phyloP scores from a whole-genome alignment of 106 monocot species.

The Acorus gramineus region DNA sequence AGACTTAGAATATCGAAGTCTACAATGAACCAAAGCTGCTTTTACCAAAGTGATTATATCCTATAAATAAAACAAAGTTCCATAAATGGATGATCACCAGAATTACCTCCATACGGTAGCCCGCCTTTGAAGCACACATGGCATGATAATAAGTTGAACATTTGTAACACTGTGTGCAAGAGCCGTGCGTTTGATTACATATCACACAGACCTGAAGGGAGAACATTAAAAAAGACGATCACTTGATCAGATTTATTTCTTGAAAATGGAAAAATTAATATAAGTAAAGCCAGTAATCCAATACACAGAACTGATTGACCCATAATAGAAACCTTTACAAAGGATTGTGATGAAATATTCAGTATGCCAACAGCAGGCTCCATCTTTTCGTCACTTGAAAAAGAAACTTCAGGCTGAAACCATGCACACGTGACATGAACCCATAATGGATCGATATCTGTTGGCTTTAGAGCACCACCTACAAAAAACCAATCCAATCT shows the following conservation, averaged over 20 bases:
- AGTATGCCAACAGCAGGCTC: slow-evolving; percentile 90
- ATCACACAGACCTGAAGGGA: slow-evolving; percentile 55
- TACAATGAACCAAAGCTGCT: too few species aligned
- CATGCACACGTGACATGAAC: slow-evolving; percentile 97
- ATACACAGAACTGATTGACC: background rate
- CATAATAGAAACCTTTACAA: slow-evolving; percentile 53
- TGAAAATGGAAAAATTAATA: background rate
- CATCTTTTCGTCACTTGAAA: slow-evolving; percentile 70
- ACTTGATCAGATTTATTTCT: background rate
- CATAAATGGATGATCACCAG: too few species aligned
- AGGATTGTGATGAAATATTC: slow-evolving; percentile 61
- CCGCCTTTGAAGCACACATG: slow-evolving; percentile 96
- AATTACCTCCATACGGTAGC: slow-evolving; percentile 91
- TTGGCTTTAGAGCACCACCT: slow-evolving; percentile 96
- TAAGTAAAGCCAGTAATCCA: background rate
- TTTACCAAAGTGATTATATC: too few species aligned
- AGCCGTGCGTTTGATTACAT: slow-evolving; percentile 92
- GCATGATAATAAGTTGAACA: slow-evolving; percentile 89
- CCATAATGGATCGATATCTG: slow-evolving; percentile 68
- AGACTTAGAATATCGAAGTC: too few species aligned
- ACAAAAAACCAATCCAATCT: background rate
- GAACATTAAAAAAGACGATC: background rate
- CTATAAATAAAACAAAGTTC: too few species aligned
- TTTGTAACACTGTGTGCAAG: slow-evolving; percentile 80
- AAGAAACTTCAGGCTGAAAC: slow-evolving; percentile 91